phyloP scores from a whole-genome alignment of 192 early-diverging fungal genomes.

The Coemansia sp. region DNA sequence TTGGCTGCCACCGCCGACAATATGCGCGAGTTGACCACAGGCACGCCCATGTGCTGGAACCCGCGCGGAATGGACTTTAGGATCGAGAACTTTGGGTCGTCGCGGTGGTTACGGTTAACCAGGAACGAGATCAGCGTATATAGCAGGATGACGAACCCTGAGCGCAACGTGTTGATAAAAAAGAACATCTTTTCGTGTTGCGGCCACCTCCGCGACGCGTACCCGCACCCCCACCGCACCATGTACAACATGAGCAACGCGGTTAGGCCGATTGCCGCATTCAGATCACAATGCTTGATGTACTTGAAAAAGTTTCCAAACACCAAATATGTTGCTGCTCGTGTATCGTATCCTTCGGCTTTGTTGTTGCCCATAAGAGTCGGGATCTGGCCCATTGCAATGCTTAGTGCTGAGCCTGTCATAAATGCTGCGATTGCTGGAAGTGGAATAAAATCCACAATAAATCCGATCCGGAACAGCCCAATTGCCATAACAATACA shows the following conservation, averaged over 20 bases:
- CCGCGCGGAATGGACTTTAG: conserved; percentile 74
- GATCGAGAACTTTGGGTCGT: conserved; percentile 59
- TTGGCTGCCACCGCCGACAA: conserved; percentile 57
- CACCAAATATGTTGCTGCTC: conserved; percentile 70
- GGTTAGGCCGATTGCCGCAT: conserved; percentile 47
- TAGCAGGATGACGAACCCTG: conserved; percentile 74
- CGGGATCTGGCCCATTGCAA: conserved; percentile 79
- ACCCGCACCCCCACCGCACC: conserved; percentile 38
- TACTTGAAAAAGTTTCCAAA: conserved; percentile 67
- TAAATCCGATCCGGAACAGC: conserved; percentile 76
- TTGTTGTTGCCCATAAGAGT: conserved; percentile 75
- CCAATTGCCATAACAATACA: conserved; percentile 70
- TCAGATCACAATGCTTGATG: conserved; percentile 50
- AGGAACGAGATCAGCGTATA: conserved; percentile 70
- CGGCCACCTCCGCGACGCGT: conserved; percentile 53
- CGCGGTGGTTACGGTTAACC: conserved; percentile 60
- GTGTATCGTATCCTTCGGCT: conserved; percentile 64
- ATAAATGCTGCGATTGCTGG: conserved; percentile 87
- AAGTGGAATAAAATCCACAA: conserved; percentile 84
- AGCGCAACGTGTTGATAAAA: conserved; percentile 70
- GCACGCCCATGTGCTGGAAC: conserved; percentile 63
- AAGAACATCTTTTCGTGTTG: conserved; percentile 54
- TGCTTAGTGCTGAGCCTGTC: conserved; percentile 77
- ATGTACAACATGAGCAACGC: conserved; percentile 54
- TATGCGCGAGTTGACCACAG: conserved; percentile 54